These are phyloP conservation scores for Zangia roseola DNA, from an alignment of 768 basidiomycete genomes.

Conservation along the genomic window DNA sequence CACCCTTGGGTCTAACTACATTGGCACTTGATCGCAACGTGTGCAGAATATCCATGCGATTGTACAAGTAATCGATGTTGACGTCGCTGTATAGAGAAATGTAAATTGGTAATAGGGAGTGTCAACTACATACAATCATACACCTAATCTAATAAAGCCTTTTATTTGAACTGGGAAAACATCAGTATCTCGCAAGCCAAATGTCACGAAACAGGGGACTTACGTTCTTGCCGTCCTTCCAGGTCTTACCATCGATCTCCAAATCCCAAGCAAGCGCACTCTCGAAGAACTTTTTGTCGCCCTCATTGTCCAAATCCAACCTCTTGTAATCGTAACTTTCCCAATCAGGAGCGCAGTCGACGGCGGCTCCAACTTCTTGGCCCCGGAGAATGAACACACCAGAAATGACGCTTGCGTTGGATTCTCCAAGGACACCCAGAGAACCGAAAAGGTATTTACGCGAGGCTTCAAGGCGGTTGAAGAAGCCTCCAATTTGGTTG, in stretches of 20 bases:
- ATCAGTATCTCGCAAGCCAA: neutral
- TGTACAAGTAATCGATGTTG: neutral
- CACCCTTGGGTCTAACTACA: too few relatives aligned
- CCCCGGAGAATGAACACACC: constrained; percentile 87
- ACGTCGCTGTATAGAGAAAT: neutral
- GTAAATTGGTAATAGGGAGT: neutral
- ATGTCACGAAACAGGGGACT: constrained; percentile 35
- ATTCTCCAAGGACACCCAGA: constrained; percentile 81
- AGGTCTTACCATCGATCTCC: constrained; percentile 83
- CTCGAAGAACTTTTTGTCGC: constrained; percentile 90
- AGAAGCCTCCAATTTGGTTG: constrained; percentile 94
- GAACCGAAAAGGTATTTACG: constrained; percentile 97
- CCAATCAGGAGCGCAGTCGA: constrained; percentile 85
- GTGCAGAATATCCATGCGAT: too few relatives aligned
- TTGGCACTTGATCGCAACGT: too few relatives aligned
- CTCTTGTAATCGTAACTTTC: constrained; percentile 83
- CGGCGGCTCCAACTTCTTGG: constrained; percentile 63
- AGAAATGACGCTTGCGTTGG: constrained; percentile 76
- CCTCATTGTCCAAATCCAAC: constrained; percentile 70
- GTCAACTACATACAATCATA: constrained; percentile 18
- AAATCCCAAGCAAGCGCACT: constrained; percentile 93
- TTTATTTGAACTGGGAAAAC: constrained; percentile 22
- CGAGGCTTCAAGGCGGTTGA: constrained; percentile 96
- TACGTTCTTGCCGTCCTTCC: constrained; percentile 89
- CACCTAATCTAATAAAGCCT: constrained; percentile 18